phyloP scores from a whole-genome alignment of 1,284 basidiomycete genomes.

The Somion occarium region DNA sequence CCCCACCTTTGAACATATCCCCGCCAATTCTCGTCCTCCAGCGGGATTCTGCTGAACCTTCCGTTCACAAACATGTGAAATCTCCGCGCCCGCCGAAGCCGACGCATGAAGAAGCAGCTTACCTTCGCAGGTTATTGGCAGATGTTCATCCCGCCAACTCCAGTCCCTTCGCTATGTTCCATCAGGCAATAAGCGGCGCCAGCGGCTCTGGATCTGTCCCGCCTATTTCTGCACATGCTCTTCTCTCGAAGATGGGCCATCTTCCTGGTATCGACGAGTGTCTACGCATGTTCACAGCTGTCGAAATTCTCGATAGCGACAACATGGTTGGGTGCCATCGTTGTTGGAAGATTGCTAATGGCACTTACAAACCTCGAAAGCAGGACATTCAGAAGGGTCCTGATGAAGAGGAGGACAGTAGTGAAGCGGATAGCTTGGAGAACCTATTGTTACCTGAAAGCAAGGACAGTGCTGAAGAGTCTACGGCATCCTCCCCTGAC shows the following conservation, averaged over 20 bases:
- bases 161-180: conserved; percentile 42
- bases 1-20: conserved; percentile 12
- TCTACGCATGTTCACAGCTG: conserved; percentile 81
- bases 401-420: conserved; percentile 19
- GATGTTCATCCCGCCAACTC: conserved; percentile 40
- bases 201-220: conserved; percentile 5
- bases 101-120: conserved; percentile 50
- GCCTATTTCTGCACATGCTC: conserved; percentile 26
- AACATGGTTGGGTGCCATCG: conserved; percentile 90
- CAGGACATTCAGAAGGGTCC: conserved; percentile 3
- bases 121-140: conserved; percentile 60
- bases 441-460: neutral
- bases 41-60: conserved; percentile 1
- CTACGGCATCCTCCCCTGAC: conserved; percentile 17
- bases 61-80: conserved; percentile 17
- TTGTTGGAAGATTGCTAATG: conserved; percentile 88
- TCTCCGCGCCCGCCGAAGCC: conserved; percentile 49
- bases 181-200: conserved; percentile 21
- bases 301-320: conserved; percentile 89
- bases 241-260: conserved; percentile 48
- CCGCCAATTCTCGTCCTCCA: conserved; percentile 7
- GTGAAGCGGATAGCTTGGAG: conserved; percentile 18
- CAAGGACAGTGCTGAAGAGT: neutral
- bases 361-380: conserved; percentile 38
- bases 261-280: conserved; percentile 67